phyloP scores from a whole-genome alignment of 495 filamentous ascomycete species.

The Alectoria sarmentosa region DNA sequence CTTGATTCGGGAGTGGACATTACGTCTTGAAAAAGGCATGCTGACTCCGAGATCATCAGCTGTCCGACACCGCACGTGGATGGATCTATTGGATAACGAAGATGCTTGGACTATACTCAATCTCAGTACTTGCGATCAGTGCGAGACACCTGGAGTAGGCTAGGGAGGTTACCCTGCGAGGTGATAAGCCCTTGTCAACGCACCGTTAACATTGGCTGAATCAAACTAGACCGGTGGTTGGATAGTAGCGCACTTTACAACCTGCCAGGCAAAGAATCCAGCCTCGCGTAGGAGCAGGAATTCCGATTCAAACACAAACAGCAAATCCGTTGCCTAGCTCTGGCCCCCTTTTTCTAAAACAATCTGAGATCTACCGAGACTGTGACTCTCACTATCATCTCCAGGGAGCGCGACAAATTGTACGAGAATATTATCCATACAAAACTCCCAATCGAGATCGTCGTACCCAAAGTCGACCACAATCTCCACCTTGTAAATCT shows the following conservation, averaged over 20 bases:
- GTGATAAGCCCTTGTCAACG: background rate
- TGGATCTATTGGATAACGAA: background rate
- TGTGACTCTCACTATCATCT: background rate
- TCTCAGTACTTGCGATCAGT: background rate
- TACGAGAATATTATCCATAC: slow-evolving; percentile 32
- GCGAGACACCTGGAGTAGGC: background rate
- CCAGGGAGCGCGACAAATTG: slow-evolving; percentile 12
- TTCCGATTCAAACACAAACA: background rate
- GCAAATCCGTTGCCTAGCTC: background rate
- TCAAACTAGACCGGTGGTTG: background rate
- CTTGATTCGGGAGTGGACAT: background rate
- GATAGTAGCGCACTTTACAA: background rate
- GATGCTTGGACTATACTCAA: background rate
- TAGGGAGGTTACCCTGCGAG: background rate
- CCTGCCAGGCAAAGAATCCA: background rate
- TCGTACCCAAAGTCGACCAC: slow-evolving; percentile 26
- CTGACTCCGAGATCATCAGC: background rate
- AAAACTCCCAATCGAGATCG: slow-evolving; percentile 33
- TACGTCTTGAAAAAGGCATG: background rate
- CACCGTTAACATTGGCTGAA: background rate
- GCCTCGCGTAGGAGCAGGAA: background rate
- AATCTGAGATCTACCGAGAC: background rate
- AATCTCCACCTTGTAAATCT: slow-evolving; percentile 28
- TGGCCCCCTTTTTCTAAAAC: background rate
- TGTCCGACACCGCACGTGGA: background rate